Conservation (phyloP, 2,329 filamentous ascomycete species). For the Neonectria faginata region DNA sequence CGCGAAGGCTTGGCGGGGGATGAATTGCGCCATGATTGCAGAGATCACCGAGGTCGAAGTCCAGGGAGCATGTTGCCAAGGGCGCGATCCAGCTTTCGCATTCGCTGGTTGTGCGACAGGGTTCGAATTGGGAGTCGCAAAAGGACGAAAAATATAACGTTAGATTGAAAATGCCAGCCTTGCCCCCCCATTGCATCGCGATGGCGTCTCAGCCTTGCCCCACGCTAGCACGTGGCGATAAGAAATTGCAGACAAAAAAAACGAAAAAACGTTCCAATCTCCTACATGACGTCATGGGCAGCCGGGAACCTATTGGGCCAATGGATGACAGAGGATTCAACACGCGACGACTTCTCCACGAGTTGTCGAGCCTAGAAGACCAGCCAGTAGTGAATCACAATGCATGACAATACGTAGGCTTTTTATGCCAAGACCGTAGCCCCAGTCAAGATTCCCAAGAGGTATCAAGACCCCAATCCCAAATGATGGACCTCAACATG, state of each 20-base stretch:
- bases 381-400: background rate
- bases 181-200: conserved; percentile 4
- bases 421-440: conserved; percentile 19
- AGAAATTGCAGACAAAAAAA: background rate
- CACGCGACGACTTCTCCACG: conserved; percentile 33
- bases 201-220: conserved; percentile 36
- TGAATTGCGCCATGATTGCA: conserved; percentile 63
- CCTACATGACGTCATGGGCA: conserved; percentile 35
- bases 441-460: background rate
- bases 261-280: background rate
- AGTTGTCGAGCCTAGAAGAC: background rate
- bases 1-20: conserved; percentile 80
- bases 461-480: background rate
- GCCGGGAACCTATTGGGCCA: conserved; percentile 36
- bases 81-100: background rate
- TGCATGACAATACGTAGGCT: background rate
- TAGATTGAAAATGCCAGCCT: conserved; percentile 35
- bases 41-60: background rate
- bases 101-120: background rate
- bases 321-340: conserved; percentile 30
- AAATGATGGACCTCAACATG: conserved; percentile 1
- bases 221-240: conserved; percentile 40
- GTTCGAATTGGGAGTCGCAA: conserved; percentile 12
- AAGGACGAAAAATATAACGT: conserved; percentile 20
- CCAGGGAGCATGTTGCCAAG: conserved; percentile 15